Conservation (phyloP, 2,329 filamentous ascomycete genomes). For the Zymoseptoria tritici region DNA sequence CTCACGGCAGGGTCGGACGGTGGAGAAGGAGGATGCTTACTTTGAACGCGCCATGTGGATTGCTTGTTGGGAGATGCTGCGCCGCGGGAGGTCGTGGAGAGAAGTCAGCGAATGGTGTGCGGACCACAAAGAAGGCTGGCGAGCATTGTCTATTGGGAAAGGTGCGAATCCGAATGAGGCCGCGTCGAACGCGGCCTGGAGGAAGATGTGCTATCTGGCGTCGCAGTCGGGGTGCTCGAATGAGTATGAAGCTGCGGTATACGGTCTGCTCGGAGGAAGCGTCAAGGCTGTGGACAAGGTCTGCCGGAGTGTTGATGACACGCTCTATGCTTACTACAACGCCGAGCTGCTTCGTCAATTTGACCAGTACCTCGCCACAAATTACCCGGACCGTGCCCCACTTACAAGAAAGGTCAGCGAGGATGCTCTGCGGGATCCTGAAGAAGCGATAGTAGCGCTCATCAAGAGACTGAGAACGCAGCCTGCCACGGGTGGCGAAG, state of each 20-base stretch:
- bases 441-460: slow-evolving; percentile 39
- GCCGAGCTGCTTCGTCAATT: slow-evolving; percentile 75
- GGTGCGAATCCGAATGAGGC: slow-evolving; percentile 34
- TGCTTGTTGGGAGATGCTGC: slow-evolving; percentile 86
- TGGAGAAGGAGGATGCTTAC: slow-evolving; percentile 77
- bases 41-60: slow-evolving; percentile 90
- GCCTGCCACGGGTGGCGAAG: slow-evolving; percentile 49
- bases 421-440: slow-evolving; percentile 53
- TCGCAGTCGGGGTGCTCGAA: slow-evolving; percentile 59
- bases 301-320: slow-evolving; percentile 76
- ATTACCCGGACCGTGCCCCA: slow-evolving; percentile 48
- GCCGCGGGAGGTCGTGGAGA: slow-evolving; percentile 67
- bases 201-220: slow-evolving; percentile 68
- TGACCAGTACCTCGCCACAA: slow-evolving; percentile 58
- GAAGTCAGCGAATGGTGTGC: slow-evolving; percentile 80
- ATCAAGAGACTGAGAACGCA: slow-evolving; percentile 53
- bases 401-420: slow-evolving; percentile 56
- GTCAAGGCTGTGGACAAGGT: slow-evolving; percentile 68
- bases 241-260: slow-evolving; percentile 80
- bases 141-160: slow-evolving; percentile 71
- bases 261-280: slow-evolving; percentile 83
- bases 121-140: slow-evolving; percentile 81
- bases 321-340: slow-evolving; percentile 81
- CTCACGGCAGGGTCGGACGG: slow-evolving; percentile 65
- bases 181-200: slow-evolving; percentile 50